Conservation (phyloP, 2,329 filamentous ascomycete genomes). For the Colletotrichum aenigma region DNA sequence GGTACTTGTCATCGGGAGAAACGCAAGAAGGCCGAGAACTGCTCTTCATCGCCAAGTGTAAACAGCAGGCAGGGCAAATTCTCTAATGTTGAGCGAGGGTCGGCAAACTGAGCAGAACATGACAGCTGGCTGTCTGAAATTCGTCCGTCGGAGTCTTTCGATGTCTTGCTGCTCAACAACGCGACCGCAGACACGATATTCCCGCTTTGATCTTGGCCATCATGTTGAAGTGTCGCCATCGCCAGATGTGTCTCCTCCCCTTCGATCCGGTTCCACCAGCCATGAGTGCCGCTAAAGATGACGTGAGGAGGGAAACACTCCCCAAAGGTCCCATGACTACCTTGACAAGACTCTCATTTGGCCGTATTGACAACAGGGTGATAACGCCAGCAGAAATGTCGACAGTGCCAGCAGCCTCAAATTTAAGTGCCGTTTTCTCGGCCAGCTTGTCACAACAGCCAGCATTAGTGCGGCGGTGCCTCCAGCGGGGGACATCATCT, state of each 20-base stretch:
- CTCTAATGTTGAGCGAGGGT: neutral
- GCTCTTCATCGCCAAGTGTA: neutral
- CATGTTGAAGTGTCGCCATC: neutral
- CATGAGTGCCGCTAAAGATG: neutral
- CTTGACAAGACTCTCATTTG: neutral
- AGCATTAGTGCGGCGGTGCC: neutral
- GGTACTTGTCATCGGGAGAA: neutral
- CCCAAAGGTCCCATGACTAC: neutral
- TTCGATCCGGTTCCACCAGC: neutral
- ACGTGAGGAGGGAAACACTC: neutral
- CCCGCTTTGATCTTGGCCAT: neutral
- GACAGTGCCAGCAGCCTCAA: neutral
- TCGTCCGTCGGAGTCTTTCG: neutral
- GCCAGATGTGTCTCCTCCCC: neutral
- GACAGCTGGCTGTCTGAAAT: neutral
- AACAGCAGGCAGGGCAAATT: neutral
- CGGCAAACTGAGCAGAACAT: neutral
- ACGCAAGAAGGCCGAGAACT: neutral
- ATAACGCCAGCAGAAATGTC: neutral
- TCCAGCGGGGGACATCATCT: neutral
- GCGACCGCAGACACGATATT: neutral
- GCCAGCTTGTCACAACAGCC: neutral
- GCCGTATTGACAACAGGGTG: neutral
- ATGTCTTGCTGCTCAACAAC: neutral
- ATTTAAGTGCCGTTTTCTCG: neutral